A percentile compares a stretch with the other conserved stretches of the same genome.
phyloP scores from a whole-genome alignment of 306 rosid species.

The Medicago ruthenica region DNA sequence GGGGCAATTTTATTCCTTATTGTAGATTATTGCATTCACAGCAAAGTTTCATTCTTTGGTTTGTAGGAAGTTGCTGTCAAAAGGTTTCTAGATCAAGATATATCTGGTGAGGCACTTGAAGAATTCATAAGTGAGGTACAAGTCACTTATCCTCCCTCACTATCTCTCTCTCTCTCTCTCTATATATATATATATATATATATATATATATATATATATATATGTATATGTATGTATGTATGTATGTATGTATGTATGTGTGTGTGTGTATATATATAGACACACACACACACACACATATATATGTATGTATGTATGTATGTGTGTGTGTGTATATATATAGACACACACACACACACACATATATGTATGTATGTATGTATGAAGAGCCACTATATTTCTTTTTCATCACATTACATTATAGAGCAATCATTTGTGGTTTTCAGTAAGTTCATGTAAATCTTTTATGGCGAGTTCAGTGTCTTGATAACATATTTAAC shows the following conservation, averaged over 20 bases:
- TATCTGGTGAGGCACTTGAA: conserved; percentile 87
- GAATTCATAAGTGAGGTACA: conserved; percentile 94
- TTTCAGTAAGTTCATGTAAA: conserved; percentile 6
- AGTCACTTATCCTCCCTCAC: conserved; percentile 14
- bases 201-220: no score
- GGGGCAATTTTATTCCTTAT: not conserved
- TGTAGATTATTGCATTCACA: conserved; percentile 38
- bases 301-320: no score
- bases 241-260: no score
- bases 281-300: no score
- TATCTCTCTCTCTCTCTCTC: no score
- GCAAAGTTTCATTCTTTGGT: conserved; percentile 35
- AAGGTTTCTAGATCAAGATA: conserved; percentile 87
- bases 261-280: no score
- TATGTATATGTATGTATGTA: no score
- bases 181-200: no score
- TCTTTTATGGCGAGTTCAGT: not conserved
- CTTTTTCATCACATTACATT: not conserved
- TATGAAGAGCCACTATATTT: not conserved
- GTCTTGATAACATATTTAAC: not conserved
- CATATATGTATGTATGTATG: no score
- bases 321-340: no score
- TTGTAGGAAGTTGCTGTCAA: conserved; percentile 94
- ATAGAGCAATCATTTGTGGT: not conserved
- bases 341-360: no score